Base-by-base conservation (phyloP, 768 basidiomycete species). In the Naganishia antarctica region DNA sequence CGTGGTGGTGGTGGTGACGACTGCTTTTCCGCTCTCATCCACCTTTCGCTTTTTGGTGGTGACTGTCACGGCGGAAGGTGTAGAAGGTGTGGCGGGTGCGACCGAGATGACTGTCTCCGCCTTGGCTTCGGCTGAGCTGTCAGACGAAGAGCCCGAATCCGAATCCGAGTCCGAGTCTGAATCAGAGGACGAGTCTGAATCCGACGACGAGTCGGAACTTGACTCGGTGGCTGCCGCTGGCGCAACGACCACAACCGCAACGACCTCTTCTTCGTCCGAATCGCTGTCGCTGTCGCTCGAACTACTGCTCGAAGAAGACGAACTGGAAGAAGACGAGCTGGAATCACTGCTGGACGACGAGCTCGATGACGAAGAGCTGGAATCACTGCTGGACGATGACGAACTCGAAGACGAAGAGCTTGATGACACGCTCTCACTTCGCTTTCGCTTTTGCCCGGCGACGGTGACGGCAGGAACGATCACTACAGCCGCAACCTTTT, bases 1-100 rank as follows among this genome's bases (percentile, higher is more conserved):
- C 26, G 66, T 70, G 11, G 78, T 79, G 63, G 76, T 71, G 11
- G 66, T 68, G 26, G 66, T 68, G 46, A 66, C 71, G 26, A 68
- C 61, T 4, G 71, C 58, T 25, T 59, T 41, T n/a, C 69, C 26
- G 26, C 66, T 66, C 16, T 60, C 61, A 40, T 66, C 67, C 16
- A 71, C 47, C 64, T 78, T 73, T 46, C 70, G 66, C 62, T 79
- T 78, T 60, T 73, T 75, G 59, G 69, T 72, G n/a, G 60, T 61
- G 40, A 37, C 34, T 23, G 25, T 46, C 34, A 73, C 72, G 21
- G 65, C 63, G 16, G 72, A 67, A n/a, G 67, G 68, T 25, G 67
- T 66, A 3, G 49, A 40, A 28, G 68, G 69, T 26, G 65, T 64
- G 23, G 65, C 48, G 21, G 58, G 66, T 23, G 45, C 25, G 12